Evolutionary conservation across 2,329 filamentous ascomycete genomes (phyloP).

Genomic region (Stachybotrys chlorohalonatus): DNA sequence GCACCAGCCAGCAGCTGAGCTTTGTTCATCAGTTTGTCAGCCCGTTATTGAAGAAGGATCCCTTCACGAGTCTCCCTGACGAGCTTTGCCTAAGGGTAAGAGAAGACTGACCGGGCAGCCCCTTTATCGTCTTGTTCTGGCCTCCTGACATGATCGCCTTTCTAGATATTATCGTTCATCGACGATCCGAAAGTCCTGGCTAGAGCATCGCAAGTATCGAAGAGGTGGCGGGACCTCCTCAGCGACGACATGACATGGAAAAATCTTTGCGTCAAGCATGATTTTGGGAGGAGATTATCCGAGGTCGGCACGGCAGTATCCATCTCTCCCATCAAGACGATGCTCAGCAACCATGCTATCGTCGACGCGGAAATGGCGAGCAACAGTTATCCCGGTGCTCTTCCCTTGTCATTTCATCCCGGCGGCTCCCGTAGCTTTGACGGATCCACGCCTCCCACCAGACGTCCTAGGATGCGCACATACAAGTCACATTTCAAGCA

Average conservation of each 20-base stretch:
- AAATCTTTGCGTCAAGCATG: conserved; percentile 90
- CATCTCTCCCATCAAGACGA: conserved; percentile 18
- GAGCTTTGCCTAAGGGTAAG: conserved; percentile 83
- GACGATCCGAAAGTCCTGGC: conserved; percentile 93
- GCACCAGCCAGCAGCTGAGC: conserved; percentile 88
- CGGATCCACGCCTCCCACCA: conserved; percentile 20
- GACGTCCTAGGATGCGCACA: conserved; percentile 60
- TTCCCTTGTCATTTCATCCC: conserved; percentile 25
- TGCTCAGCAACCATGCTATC: conserved; percentile 19
- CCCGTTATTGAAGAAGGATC: conserved; percentile 89
- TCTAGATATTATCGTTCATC: conserved; percentile 85
- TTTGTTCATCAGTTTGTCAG: conserved; percentile 96
- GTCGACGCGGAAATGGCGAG: conserved; percentile 24
- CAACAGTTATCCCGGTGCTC: conserved; percentile 35
- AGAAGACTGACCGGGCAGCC: background rate
- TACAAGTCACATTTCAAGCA: conserved; percentile 98
- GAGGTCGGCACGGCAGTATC: conserved; percentile 31
- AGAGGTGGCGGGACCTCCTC: conserved; percentile 84
- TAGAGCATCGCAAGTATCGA: conserved; percentile 90
- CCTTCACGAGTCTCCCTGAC: conserved; percentile 84
- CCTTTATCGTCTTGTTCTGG: background rate
- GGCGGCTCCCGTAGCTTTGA: conserved; percentile 47
- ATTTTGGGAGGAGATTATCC: conserved; percentile 59
- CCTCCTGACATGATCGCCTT: background rate
- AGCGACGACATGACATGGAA: conserved; percentile 99